A percentile compares a stretch with the other conserved stretches of the same genome.
These are phyloP conservation scores for Tieghemostelium lacteum DNA, from an alignment of 78 protist species.

Conservation along the genomic window DNA sequence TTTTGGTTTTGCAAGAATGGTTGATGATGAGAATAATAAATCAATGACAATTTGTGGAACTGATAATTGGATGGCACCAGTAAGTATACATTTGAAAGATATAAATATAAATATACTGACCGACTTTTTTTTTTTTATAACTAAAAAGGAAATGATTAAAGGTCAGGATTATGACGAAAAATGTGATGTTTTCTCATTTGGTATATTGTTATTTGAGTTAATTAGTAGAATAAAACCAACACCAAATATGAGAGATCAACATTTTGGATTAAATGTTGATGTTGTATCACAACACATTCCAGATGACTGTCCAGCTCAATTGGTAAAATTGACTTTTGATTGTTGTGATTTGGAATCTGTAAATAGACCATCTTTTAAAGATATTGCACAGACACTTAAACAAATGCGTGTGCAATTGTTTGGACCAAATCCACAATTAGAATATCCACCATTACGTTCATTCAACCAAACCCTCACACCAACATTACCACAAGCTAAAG, in stretches of 20 bases:
- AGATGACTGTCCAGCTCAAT: constrained; percentile 43
- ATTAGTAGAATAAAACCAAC: constrained; percentile 68
- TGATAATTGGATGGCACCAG: constrained; percentile 79
- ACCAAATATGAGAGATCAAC: constrained; percentile 52
- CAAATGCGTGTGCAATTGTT: background rate
- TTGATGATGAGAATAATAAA: constrained; percentile 72
- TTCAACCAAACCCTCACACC: background rate
- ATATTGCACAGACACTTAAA: constrained; percentile 8
- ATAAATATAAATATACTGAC: background rate
- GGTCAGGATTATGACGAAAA: constrained; percentile 72
- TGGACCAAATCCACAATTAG: constrained; percentile 2
- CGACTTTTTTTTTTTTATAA: background rate
- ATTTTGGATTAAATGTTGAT: constrained; percentile 38
- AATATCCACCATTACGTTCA: constrained; percentile 22
- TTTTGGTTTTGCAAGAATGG: constrained; percentile 79
- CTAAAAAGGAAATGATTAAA: constrained; percentile 27
- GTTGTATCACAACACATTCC: constrained; percentile 40
- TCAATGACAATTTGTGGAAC: constrained; percentile 79
- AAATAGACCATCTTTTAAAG: constrained; percentile 67
- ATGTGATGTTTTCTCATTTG: constrained; percentile 76
- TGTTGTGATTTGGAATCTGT: constrained; percentile 34
- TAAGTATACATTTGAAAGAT: background rate
- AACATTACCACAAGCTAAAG: background rate
- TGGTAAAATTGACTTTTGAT: constrained; percentile 18
- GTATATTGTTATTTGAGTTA: constrained; percentile 48